Percentiles rank a stretch among this genome's conserved stretches.
phyloP scores from a whole-genome alignment of 2,329 filamentous ascomycete species.

The Verticillium alfalfae region DNA sequence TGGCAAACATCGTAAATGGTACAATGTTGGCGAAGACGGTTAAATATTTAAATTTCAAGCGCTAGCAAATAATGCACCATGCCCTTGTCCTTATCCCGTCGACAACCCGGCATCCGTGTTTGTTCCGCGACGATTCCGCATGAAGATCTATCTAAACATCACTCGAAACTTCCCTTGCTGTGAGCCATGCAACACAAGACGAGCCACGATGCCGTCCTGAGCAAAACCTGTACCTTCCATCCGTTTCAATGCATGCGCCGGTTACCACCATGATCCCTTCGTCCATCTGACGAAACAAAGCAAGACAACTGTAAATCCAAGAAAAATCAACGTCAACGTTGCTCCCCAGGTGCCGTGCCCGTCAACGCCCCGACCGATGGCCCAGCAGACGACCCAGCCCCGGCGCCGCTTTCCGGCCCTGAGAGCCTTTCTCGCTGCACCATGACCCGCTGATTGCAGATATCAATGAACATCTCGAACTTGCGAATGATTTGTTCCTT shows the following conservation, averaged over 20 bases:
- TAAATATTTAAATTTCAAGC: not conserved
- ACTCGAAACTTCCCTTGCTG: not conserved
- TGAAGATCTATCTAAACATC: not conserved
- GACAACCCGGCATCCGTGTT: not conserved
- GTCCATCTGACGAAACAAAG: not conserved
- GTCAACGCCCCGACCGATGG: not conserved
- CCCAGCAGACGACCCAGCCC: not conserved
- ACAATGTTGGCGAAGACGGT: no score
- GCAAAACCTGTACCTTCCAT: not conserved
- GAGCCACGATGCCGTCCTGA: not conserved
- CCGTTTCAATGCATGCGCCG: not conserved
- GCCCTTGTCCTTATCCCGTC: not conserved
- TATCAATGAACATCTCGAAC: slow-evolving; percentile 66
- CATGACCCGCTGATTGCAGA: slow-evolving; percentile 63
- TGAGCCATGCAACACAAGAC: not conserved
- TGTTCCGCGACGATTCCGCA: not conserved
- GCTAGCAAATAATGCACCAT: not conserved
- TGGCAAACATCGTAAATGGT: no score
- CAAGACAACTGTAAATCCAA: not conserved
- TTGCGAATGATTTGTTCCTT: slow-evolving; percentile 58
- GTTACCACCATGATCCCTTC: not conserved
- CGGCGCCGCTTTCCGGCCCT: slow-evolving; percentile 4
- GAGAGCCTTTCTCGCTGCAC: slow-evolving; percentile 50
- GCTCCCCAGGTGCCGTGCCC: not conserved
- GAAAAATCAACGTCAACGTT: not conserved